phyloP scores from a whole-genome alignment of 1,284 basidiomycete species.

The Trametes hirsuta region DNA sequence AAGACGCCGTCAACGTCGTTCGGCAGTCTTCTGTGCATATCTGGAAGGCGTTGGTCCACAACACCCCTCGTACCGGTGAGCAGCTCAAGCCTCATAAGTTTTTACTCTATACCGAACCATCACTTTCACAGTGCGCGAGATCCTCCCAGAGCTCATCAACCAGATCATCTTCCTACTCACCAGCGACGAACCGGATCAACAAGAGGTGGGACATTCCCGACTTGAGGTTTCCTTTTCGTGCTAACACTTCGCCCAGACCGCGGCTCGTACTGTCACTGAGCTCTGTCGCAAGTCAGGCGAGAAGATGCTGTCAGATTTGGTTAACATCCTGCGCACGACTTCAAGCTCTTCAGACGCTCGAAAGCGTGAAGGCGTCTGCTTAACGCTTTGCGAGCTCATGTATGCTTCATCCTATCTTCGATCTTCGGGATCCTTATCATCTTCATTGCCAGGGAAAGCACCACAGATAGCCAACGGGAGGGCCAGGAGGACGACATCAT shows the following conservation, averaged over 20 bases:
- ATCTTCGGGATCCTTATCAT: background rate
- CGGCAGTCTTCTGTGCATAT: constrained; percentile 94
- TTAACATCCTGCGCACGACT: constrained; percentile 76
- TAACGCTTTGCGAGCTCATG: constrained; percentile 90
- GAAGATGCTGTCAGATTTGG: constrained; percentile 84
- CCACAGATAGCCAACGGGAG: constrained; percentile 86
- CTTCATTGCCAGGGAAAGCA: constrained; percentile 65
- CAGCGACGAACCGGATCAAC: constrained; percentile 82
- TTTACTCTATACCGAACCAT: background rate
- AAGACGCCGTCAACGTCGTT: constrained; percentile 91
- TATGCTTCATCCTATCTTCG: constrained; percentile 38
- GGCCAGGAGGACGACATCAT: constrained; percentile 93
- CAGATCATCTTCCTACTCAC: constrained; percentile 80
- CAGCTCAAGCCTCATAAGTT: background rate
- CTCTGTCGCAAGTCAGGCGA: constrained; percentile 97
- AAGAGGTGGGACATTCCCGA: constrained; percentile 66
- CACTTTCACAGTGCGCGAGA: constrained; percentile 79
- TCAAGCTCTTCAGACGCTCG: constrained; percentile 72
- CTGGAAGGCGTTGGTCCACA: constrained; percentile 98
- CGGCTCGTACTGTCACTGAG: constrained; percentile 85
- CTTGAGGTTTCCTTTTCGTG: background rate
- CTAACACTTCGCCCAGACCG: constrained; percentile 56
- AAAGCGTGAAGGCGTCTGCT: constrained; percentile 88
- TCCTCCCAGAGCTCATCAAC: constrained; percentile 85
- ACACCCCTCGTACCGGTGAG: constrained; percentile 80